phyloP scores from a whole-genome alignment of 129 eudicot genomes.

The Glebionis coronaria region DNA sequence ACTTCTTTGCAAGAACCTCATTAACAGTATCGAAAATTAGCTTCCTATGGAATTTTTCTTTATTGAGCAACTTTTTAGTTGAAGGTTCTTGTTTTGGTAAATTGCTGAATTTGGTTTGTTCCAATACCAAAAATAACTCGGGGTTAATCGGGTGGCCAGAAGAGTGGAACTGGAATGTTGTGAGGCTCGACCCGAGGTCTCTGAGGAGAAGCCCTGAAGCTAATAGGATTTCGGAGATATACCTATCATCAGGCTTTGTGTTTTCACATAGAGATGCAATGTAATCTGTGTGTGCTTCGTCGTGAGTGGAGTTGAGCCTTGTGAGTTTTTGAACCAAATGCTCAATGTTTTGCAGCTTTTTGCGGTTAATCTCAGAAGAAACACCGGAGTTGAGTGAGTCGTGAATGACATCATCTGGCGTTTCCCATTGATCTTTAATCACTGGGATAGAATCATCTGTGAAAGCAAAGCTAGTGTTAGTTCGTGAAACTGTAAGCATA shows the following conservation, averaged over 20 bases:
- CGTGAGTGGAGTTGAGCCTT: constrained; percentile 12
- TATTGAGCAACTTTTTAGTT: constrained; percentile 31
- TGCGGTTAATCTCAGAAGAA: constrained; percentile 38
- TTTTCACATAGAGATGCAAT: constrained; percentile 14
- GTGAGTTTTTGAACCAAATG: constrained; percentile 17
- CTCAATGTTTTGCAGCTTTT: constrained; percentile 6
- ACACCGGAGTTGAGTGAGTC: constrained; percentile 28
- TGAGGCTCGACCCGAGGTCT: constrained; percentile 57
- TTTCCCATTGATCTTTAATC: constrained; percentile 26
- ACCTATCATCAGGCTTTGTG: constrained; percentile 5
- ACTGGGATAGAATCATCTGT: constrained; percentile 25
- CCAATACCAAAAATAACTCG: constrained; percentile 74
- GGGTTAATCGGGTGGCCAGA: constrained; percentile 92
- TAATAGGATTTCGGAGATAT: constrained; percentile 3
- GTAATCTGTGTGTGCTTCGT: constrained; percentile 17
- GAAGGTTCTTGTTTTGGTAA: constrained; percentile 35
- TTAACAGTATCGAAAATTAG: constrained; percentile 79
- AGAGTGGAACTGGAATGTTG: constrained; percentile 72
- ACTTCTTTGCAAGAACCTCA: constrained; percentile 64
- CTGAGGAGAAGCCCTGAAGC: constrained; percentile 57
- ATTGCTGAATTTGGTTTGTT: constrained; percentile 75
- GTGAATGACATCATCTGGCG: constrained; percentile 29
- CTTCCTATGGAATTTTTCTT: constrained; percentile 64
- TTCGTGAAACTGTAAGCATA: constrained; percentile 2
- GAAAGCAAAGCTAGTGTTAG: constrained; percentile 36